phyloP scores from a whole-genome alignment of 2,329 filamentous ascomycete species.

The Zalaria sp. region DNA sequence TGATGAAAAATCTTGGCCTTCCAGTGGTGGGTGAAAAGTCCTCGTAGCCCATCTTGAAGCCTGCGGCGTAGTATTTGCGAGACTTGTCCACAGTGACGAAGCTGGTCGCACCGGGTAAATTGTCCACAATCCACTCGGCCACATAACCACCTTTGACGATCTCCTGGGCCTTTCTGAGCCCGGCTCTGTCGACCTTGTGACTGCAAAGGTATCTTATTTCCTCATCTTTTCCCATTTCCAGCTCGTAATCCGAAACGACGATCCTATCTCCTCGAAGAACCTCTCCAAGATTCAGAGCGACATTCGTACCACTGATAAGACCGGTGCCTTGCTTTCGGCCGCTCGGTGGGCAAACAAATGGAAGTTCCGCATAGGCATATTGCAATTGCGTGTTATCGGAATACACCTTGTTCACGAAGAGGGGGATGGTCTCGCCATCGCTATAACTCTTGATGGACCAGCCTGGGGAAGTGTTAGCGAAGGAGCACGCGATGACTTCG shows the following conservation, averaged over 20 bases:
- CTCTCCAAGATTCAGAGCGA: conserved; percentile 75
- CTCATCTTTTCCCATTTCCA: conserved; percentile 62
- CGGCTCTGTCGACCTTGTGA: conserved; percentile 47
- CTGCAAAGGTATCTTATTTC: conserved; percentile 62
- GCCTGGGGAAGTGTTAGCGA: conserved; percentile 32
- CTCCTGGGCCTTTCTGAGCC: conserved; percentile 53
- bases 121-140: conserved; percentile 90
- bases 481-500: conserved; percentile 5
- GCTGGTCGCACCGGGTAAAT: conserved; percentile 75
- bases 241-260: conserved; percentile 67
- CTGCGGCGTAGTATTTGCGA: conserved; percentile 76
- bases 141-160: conserved; percentile 69
- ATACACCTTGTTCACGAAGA: conserved; percentile 88
- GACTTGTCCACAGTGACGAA: conserved; percentile 78
- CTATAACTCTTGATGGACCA: conserved; percentile 73
- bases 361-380: conserved; percentile 79
- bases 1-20: conserved; percentile 56
- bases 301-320: conserved; percentile 60
- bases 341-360: conserved; percentile 71
- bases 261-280: conserved; percentile 79
- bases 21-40: conserved; percentile 47
- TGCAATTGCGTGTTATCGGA: conserved; percentile 83
- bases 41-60: conserved; percentile 75
- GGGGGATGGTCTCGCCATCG: conserved; percentile 61
- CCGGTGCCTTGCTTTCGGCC: conserved; percentile 51